Percentiles rank a stretch among this genome's conserved stretches.
Evolutionary conservation across 208 protist species (phyloP).

Genomic region (Wallacemonas rigidus): DNA sequence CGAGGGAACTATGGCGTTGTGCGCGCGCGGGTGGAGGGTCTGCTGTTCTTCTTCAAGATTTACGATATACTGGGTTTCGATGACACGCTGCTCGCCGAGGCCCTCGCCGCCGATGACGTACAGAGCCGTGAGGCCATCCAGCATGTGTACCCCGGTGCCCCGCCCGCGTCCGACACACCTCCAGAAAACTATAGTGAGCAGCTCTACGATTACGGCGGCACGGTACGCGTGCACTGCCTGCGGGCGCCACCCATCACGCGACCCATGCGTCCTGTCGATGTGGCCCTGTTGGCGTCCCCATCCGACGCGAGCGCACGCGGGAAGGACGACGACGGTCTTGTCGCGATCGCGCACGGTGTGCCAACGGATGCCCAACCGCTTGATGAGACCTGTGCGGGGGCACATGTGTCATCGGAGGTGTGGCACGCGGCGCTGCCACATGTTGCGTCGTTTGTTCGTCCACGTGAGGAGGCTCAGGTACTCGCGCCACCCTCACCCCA

Average conservation of each 20-base stretch:
- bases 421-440: background rate
- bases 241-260: conserved; percentile 5
- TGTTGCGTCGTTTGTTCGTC: conserved; percentile 2
- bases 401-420: no score
- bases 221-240: conserved; percentile 35
- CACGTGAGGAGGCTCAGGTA: conserved; percentile 30
- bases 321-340: background rate
- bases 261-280: background rate
- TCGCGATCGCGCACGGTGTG: no score
- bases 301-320: background rate
- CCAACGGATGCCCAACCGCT: background rate
- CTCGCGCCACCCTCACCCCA: conserved; percentile 41
- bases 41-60: conserved; percentile 15
- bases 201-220: conserved; percentile 55
- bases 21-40: background rate
- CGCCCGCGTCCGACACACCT: background rate
- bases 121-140: background rate
- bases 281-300: background rate
- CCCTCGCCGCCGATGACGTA: conserved; percentile 2
- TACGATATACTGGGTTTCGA: conserved; percentile 11
- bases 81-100: conserved; percentile 6
- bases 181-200: conserved; percentile 13
- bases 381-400: background rate
- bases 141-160: background rate
- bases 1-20: conserved; percentile 14